Evolutionary conservation across 352 stramenopile genomes (phyloP).

Genomic region (Phytophthora rubi): DNA sequence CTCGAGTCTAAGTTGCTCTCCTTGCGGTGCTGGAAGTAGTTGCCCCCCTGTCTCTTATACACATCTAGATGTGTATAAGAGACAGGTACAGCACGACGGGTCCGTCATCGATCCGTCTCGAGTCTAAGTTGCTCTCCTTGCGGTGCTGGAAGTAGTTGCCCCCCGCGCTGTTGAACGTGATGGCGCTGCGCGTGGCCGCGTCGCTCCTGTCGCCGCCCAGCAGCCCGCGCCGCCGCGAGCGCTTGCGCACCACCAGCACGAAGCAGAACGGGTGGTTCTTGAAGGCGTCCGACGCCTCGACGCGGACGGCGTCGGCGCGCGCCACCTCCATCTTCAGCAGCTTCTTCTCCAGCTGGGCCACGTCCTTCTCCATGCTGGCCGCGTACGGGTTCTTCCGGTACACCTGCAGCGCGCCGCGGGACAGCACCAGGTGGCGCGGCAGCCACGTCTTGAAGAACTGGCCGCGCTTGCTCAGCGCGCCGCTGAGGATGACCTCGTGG

Average conservation of each 20-base stretch:
- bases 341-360: constrained; percentile 55
- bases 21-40: constrained; percentile 66
- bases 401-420: constrained; percentile 60
- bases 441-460: constrained; percentile 85
- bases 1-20: constrained; percentile 58
- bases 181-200: constrained; percentile 18
- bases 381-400: constrained; percentile 75
- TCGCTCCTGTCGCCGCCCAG: constrained; percentile 13
- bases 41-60: no score
- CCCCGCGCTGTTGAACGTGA: constrained; percentile 29
- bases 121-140: constrained; percentile 67
- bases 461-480: constrained; percentile 67
- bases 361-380: constrained; percentile 44
- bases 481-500: constrained; percentile 67
- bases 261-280: constrained; percentile 74
- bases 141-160: constrained; percentile 60
- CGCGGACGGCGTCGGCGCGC: constrained; percentile 61
- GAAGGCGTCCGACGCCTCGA: constrained; percentile 64
- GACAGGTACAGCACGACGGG: constrained; percentile 65
- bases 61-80: no score
- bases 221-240: constrained; percentile 40
- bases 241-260: constrained; percentile 65
- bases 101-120: constrained; percentile 41
- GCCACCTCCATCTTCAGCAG: constrained; percentile 72
- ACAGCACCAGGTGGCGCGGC: constrained; percentile 73